Conservation (phyloP, 2,329 filamentous ascomycete species). For the Pseudogymnoascus sp. region DNA sequence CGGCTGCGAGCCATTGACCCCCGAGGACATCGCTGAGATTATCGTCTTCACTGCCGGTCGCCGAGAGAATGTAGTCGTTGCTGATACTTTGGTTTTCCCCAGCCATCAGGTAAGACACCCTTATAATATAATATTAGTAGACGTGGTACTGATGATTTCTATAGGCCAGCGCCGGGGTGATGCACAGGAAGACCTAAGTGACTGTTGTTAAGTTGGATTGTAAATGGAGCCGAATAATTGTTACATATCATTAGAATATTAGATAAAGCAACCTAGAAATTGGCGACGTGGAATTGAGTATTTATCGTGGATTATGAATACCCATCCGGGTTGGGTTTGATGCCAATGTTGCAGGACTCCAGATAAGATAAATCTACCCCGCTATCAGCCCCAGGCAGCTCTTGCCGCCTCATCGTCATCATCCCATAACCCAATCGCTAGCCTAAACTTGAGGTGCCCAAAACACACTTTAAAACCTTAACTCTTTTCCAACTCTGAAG, state of each 20-base stretch:
- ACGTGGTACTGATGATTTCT: neutral
- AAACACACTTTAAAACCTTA: neutral
- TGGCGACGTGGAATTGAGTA: neutral
- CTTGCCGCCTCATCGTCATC: slow-evolving; percentile 8
- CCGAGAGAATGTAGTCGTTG: slow-evolving; percentile 82
- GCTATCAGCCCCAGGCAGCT: slow-evolving; percentile 11
- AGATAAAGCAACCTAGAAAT: neutral
- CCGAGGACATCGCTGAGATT: slow-evolving; percentile 84
- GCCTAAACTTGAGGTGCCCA: neutral
- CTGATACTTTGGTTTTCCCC: slow-evolving; percentile 79
- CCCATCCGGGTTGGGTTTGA: neutral
- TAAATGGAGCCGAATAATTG: neutral
- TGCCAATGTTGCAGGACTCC: neutral
- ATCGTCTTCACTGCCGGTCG: slow-evolving; percentile 78
- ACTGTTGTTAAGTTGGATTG: neutral
- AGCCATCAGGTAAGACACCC: slow-evolving; percentile 68
- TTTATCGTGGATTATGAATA: neutral
- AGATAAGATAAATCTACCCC: slow-evolving; percentile 10
- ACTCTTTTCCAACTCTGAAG: neutral
- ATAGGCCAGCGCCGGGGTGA: slow-evolving; percentile 5
- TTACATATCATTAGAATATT: slow-evolving; percentile 1
- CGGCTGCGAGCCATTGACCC: slow-evolving; percentile 72
- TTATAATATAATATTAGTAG: neutral
- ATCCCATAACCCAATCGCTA: neutral
- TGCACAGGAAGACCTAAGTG: neutral